Evolutionary conservation across 2,329 filamentous ascomycete species (phyloP), one percentile per base, ranked within the genome.

Genomic region (Aspergillus pseudoterreus): DNA sequence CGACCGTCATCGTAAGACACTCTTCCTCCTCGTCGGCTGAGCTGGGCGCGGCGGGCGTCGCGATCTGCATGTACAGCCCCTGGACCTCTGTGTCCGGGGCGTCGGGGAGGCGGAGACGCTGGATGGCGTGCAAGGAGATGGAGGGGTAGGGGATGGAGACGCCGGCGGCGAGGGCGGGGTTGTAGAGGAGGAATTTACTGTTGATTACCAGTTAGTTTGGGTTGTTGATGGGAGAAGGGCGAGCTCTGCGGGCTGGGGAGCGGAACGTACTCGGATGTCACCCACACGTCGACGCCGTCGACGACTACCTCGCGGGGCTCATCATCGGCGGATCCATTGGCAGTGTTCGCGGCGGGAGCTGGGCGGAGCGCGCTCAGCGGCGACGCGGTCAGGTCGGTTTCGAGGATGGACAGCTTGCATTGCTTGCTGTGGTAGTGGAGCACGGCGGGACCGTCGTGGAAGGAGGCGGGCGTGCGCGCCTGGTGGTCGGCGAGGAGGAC

Each of bases 91-190:
- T 51, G 17, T 56, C 54, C 2, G 62, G 12, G 12, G 58, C 50
- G 12, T 53, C 57, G 21, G 72, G 73, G 41, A 72, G 51, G 6
- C 58, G 70, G 21, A 76, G 67, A 35, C 73, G 69, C 57, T 77
- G 75, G 56, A 77, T 72, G 21, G 75, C 75, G 53, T 78, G 75
- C 3, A 78, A 64, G 17, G 74, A 76, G 58, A 78, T 77, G 36
- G 69, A 68, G 6, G 73, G 75, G 61, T 78, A 78, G 36, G 75
- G 71, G 46, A 78, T 75, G 30, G 74, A 68, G 52, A 78, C 55
- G 43, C 75, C 75, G 2, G 63, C 55, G 5, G 64, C 57, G 19
- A 64, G 54, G 8, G 66, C 11, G 10, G 66, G 54, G 24, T 70
- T 71, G 61, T 69, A 77, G 49, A 78, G 62, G 35, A 75, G 58